phyloP scores from a whole-genome alignment of 2,329 filamentous ascomycete genomes.

The Botrytis medusae region DNA sequence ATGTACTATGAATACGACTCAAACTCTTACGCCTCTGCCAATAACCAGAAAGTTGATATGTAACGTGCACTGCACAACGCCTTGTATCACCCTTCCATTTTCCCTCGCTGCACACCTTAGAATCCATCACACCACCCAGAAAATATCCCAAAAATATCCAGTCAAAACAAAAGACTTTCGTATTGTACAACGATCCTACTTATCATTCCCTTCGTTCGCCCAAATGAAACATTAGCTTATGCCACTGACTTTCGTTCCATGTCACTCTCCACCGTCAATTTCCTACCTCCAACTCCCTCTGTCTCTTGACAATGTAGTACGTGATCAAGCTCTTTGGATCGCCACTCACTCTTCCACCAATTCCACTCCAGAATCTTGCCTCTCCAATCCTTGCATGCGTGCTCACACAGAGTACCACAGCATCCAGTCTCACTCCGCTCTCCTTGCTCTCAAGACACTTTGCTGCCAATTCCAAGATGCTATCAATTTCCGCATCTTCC shows the following conservation, averaged over 20 bases:
- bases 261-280: neutral
- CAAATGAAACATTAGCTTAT: slow-evolving; percentile 17
- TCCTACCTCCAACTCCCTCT: slow-evolving; percentile 50
- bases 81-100: slow-evolving; percentile 1
- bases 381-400: slow-evolving; percentile 64
- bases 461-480: slow-evolving; percentile 52
- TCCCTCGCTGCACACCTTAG: slow-evolving; percentile 5
- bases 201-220: neutral
- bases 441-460: slow-evolving; percentile 60
- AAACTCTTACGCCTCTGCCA: neutral
- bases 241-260: neutral
- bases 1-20: neutral
- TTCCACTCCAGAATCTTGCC: slow-evolving; percentile 63
- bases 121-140: slow-evolving; percentile 17
- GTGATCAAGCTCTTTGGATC: slow-evolving; percentile 76
- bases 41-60: slow-evolving; percentile 6
- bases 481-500: slow-evolving; percentile 50
- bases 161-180: neutral
- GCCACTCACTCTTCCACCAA: slow-evolving; percentile 61
- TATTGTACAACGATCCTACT: slow-evolving; percentile 1
- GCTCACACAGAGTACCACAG: slow-evolving; percentile 76
- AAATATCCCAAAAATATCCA: slow-evolving; percentile 14
- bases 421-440: slow-evolving; percentile 68
- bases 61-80: slow-evolving; percentile 8
- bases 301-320: slow-evolving; percentile 75